These are phyloP conservation scores for Deakozyma indianensis DNA, from an alignment of 805 yeast species.

Conservation along the genomic window DNA sequence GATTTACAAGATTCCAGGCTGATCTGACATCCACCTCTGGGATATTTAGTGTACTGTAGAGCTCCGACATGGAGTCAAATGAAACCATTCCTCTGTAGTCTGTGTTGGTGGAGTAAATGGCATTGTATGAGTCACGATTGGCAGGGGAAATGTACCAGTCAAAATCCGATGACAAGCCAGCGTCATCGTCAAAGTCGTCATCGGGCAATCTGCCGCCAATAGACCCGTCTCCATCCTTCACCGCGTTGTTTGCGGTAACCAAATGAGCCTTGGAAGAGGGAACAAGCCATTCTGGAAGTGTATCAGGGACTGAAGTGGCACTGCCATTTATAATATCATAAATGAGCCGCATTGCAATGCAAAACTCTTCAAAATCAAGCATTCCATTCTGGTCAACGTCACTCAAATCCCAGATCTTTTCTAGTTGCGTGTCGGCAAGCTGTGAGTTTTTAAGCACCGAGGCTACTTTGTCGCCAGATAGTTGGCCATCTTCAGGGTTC, in stretches of 20 bases:
- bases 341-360: slow-evolving; percentile 90
- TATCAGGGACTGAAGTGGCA: slow-evolving; percentile 43
- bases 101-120: slow-evolving; percentile 56
- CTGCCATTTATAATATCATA: slow-evolving; percentile 81
- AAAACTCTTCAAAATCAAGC: slow-evolving; percentile 93
- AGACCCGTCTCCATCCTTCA: slow-evolving; percentile 8
- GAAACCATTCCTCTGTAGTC: slow-evolving; percentile 71
- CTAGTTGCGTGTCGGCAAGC: slow-evolving; percentile 60
- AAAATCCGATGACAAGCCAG: slow-evolving; percentile 50
- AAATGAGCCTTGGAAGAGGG: slow-evolving; percentile 82
- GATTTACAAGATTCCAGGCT: slow-evolving; percentile 93
- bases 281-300: slow-evolving; percentile 81
- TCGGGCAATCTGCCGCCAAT: slow-evolving; percentile 13
- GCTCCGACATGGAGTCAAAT: slow-evolving; percentile 52
- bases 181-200: slow-evolving; percentile 48
- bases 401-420: slow-evolving; percentile 69
- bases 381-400: slow-evolving; percentile 88
- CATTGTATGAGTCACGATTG: slow-evolving; percentile 65
- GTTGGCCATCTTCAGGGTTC: slow-evolving; percentile 63
- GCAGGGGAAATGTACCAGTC: slow-evolving; percentile 96
- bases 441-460: slow-evolving; percentile 83
- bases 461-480: slow-evolving; percentile 73
- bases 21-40: slow-evolving; percentile 75
- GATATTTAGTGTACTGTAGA: slow-evolving; percentile 60
- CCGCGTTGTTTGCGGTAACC: slow-evolving; percentile 68